phyloP scores from a whole-genome alignment of 2,329 filamentous ascomycete genomes.

The Neodidymelliopsis sp. region DNA sequence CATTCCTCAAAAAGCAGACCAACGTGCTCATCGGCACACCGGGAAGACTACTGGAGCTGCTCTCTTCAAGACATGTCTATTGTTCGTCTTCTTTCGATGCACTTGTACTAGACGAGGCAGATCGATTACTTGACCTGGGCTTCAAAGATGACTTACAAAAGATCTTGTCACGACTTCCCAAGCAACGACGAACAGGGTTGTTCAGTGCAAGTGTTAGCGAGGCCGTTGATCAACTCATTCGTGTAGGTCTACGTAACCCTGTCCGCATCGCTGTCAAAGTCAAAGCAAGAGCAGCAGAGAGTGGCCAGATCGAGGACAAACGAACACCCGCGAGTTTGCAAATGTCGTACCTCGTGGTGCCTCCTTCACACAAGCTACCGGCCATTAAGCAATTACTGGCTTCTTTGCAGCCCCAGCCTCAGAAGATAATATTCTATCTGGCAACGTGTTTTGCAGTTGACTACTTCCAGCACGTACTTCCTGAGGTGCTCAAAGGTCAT shows the following conservation, averaged over 20 bases:
- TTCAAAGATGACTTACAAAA: conserved; percentile 91
- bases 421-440: conserved; percentile 89
- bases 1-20: conserved; percentile 82
- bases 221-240: conserved; percentile 89
- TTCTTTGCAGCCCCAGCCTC: conserved; percentile 73
- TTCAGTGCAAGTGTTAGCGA: conserved; percentile 98
- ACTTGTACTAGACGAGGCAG: conserved; percentile 92
- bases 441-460: conserved; percentile 95
- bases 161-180: conserved; percentile 84
- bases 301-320: conserved; percentile 77
- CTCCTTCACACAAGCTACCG: conserved; percentile 81
- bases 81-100: conserved; percentile 90
- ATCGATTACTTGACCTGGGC: conserved; percentile 88
- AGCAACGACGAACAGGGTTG: conserved; percentile 89
- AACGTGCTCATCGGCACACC: conserved; percentile 93
- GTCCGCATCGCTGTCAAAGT: conserved; percentile 96
- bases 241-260: conserved; percentile 90
- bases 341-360: conserved; percentile 82
- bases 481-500: conserved; percentile 73
- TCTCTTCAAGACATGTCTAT: conserved; percentile 86
- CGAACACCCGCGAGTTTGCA: conserved; percentile 91
- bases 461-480: conserved; percentile 86
- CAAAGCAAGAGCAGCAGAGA: conserved; percentile 57
- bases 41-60: conserved; percentile 84
- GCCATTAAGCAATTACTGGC: conserved; percentile 74